These are phyloP conservation scores for Ambrosiella xylebori DNA, from an alignment of 2,329 filamentous ascomycete species.

Conservation along the genomic window DNA sequence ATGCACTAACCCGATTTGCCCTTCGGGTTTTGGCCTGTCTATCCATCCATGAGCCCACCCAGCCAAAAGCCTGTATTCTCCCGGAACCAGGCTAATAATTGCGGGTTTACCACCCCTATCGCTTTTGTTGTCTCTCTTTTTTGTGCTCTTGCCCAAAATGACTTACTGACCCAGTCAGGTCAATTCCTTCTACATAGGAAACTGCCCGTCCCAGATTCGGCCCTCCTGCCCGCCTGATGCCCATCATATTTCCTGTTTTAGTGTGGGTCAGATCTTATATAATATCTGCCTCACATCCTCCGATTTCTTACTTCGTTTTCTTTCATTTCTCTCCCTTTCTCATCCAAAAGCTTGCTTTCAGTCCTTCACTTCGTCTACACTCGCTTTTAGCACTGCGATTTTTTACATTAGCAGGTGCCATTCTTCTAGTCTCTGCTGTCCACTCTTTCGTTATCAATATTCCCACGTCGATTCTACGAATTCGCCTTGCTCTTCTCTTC, in stretches of 20 bases:
- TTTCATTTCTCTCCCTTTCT: not conserved
- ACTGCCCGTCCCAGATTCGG: not conserved
- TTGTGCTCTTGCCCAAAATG: not conserved
- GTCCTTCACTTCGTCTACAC: not conserved
- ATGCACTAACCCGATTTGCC: not conserved
- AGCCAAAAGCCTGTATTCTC: not conserved
- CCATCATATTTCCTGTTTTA: not conserved
- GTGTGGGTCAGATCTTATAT: not conserved
- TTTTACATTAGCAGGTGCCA: constrained; percentile 3
- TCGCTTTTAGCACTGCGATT: not conserved
- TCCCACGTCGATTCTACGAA: not conserved
- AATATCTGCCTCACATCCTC: not conserved
- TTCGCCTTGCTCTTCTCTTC: not conserved
- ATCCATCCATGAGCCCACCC: not conserved
- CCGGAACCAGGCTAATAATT: not conserved
- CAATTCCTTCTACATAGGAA: not conserved
- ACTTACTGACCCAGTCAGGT: not conserved
- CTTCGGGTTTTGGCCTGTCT: not conserved
- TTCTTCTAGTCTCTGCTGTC: constrained; percentile 1
- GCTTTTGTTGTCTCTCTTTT: not conserved
- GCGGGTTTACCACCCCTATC: not conserved
- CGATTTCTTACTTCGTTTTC: not conserved
- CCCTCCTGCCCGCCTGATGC: not conserved
- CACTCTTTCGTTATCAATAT: not conserved
- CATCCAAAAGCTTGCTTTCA: not conserved